Percentiles rank a stretch among this genome's conserved stretches.
phyloP scores from a whole-genome alignment of 2,329 filamentous ascomycete species.

The Alternaria brassicae region DNA sequence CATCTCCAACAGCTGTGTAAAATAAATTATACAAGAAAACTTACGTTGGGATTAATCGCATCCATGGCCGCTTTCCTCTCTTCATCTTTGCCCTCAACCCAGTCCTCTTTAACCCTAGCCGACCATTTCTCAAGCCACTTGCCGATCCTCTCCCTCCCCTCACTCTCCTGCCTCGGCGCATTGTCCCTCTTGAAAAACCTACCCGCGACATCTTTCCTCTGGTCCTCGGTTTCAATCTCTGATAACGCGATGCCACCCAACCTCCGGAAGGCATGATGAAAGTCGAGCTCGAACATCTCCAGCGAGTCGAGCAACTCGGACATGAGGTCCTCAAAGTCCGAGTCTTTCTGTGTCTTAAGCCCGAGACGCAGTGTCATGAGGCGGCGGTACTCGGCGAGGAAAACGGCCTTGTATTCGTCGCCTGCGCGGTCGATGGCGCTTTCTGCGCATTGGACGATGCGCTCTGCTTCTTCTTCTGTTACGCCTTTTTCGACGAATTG shows the following conservation, averaged over 20 bases:
- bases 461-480: constrained; percentile 68
- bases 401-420: constrained; percentile 88
- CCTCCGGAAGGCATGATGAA: constrained; percentile 90
- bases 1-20: too few relatives aligned
- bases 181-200: constrained; percentile 81
- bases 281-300: constrained; percentile 84
- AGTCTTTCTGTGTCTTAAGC: constrained; percentile 70
- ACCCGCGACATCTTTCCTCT: constrained; percentile 68
- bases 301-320: constrained; percentile 83
- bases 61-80: constrained; percentile 53
- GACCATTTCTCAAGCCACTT: constrained; percentile 86
- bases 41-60: constrained; percentile 7
- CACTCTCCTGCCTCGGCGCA: constrained; percentile 62
- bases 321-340: constrained; percentile 81
- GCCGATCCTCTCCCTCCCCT: constrained; percentile 71
- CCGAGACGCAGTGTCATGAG: constrained; percentile 84
- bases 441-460: constrained; percentile 81
- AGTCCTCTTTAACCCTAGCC: constrained; percentile 75
- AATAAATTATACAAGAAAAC: neutral
- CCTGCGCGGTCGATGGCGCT: constrained; percentile 79
- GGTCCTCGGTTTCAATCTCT: constrained; percentile 70
- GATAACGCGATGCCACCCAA: constrained; percentile 69
- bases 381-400: constrained; percentile 86
- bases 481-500: constrained; percentile 78
- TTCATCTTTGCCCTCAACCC: constrained; percentile 66